Base-by-base conservation (phyloP, 352 stramenopile species). In the Globisporangium nagaii region DNA sequence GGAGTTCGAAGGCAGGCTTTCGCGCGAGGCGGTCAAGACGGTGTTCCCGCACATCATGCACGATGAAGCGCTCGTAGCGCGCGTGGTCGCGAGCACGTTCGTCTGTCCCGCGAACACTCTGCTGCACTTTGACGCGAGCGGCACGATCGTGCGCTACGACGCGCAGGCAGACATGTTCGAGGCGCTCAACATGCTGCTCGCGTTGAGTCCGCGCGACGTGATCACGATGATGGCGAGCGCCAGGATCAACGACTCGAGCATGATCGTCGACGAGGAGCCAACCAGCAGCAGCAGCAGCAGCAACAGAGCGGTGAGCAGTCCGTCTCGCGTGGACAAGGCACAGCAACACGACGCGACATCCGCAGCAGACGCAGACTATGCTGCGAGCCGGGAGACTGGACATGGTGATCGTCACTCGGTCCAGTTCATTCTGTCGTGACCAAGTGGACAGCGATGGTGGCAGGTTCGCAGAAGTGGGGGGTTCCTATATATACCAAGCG, bases 11-110 rank as follows among this genome's bases (percentile, higher is more conserved):
- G 43, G 43, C 0, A 3, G 20, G 1, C 12, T 60, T 3, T 41
- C 53, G 6, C 42, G 13, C 7, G 15, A 45, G 19, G 24, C 37
- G 3, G 44, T 60, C 5, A 32, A 53, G n/a, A 13, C n/a, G 6
- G 37, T 60, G 24, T 60, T 60, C 13, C 43, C 53, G 4, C 53
- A 47, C 24, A 36, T 60, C 3, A 27, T 60, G 4, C 5, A 8
- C 1, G 35, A 53, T 24, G 19, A 20, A 31, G 24, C 17, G 31
- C 24, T 60, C 19, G 0, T 53, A 2, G 25, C 10, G 20, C 36
- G 46, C 9, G 32, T 60, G 25, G 7, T 53, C 4, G 11, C 4
- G 7, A 32, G 10, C 22, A 28, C 27, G 19, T 43, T 53, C 27
- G 34, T 60, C 22, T 60, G 36, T 20, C 32, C 53, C 8, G 12